Evolutionary conservation across 2,329 filamentous ascomycete species (phyloP), one percentile per base, ranked within the genome.

Genomic region (Fusarium tanahbumbuense): DNA sequence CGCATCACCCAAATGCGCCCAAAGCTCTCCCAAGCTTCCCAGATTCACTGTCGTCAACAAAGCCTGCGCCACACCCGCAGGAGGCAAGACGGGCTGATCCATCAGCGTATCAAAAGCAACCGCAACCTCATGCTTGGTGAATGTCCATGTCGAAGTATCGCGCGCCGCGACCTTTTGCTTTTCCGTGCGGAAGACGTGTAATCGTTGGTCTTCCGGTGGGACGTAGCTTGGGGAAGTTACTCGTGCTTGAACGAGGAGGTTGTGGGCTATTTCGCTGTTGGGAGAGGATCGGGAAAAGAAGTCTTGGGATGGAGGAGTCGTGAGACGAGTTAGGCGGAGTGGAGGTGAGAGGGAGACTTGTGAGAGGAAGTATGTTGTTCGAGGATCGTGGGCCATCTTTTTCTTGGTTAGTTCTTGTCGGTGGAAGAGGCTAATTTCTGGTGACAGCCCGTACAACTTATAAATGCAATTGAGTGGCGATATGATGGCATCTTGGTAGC

Each of bases 91-190:
- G 12, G 48, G n/a, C 2, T 49, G 52, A 1, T 42, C 32, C 2
- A 70, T 16, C 5, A 70, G 11, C 0, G 20, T 11, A 48, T 70
- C 37, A 25, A 70, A 55, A 5, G 67, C 56, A 11, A n/a, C 55
- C 0, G 67, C 67, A 1, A 70, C 57, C 34, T 70, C 67, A 22
- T 70, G 37, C 10, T 70, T 70, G 2, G 56, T 46, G 15, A 70
- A 70, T 0, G 32, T 70, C 67, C 67, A 70, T 2, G 58, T 53
- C 2, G n/a, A 42, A 9, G 37, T 45, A 22, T 70, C 45, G 9
- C 13, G n/a, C 1, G n/a, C 61, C 7, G 56, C 48, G 0, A 25
- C 56, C 0, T 53, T 70, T 18, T 67, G 61, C 1, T 56, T 46
- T 16, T 63, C 63, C 2, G 67, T 56, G 2, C 67, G 42, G 1